Evolutionary conservation across 2,329 filamentous ascomycete species (phyloP).

Genomic region (Colletotrichum sp.): DNA sequence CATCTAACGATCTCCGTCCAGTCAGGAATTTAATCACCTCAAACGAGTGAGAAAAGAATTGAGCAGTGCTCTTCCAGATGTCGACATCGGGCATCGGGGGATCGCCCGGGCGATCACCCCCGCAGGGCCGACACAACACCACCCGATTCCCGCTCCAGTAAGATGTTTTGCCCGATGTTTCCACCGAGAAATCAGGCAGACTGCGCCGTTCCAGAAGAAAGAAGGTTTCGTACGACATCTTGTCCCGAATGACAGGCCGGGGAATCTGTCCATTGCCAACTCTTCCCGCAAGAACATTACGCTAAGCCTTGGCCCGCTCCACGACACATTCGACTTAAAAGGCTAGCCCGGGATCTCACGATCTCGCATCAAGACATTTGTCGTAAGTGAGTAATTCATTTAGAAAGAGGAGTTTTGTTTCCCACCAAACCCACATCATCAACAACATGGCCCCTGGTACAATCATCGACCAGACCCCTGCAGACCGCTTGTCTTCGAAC

Average conservation of each 20-base stretch:
- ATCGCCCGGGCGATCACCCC: not conserved
- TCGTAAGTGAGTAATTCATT: not conserved
- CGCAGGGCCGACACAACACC: not conserved
- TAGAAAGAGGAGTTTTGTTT: not conserved
- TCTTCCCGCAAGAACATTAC: not conserved
- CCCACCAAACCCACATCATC: too few species aligned
- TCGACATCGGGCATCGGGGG: constrained; percentile 9
- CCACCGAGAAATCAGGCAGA: not conserved
- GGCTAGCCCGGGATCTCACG: not conserved
- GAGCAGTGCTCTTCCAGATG: not conserved
- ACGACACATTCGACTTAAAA: not conserved
- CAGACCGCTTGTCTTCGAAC: not conserved
- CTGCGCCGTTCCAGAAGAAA: not conserved
- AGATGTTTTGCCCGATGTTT: not conserved
- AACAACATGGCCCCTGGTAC: not conserved
- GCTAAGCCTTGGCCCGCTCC: not conserved
- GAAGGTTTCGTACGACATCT: not conserved
- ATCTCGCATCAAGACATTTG: not conserved
- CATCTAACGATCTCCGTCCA: not conserved
- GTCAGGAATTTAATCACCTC: too few species aligned
- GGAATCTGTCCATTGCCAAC: not conserved
- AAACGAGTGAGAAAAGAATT: not conserved
- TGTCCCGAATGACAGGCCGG: not conserved
- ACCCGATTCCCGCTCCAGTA: not conserved
- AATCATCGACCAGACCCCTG: not conserved